These are phyloP conservation scores for Auriculariales sp. DNA, from an alignment of 768 basidiomycete species.

Conservation along the genomic window DNA sequence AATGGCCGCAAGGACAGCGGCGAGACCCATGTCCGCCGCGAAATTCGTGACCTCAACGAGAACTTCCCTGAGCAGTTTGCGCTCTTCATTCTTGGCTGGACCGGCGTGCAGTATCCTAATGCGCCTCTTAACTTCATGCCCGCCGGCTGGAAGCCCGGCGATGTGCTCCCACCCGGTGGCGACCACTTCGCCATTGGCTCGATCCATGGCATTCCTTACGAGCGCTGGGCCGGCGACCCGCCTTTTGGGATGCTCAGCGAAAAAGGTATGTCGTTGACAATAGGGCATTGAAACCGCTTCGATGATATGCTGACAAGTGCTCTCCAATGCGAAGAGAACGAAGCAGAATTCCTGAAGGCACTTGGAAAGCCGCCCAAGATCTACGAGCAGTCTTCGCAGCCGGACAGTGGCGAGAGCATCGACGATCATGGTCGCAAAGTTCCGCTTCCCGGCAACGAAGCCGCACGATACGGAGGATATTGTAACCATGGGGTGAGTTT, in stretches of 20 bases:
- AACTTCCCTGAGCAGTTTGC: slow-evolving; percentile 3
- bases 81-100: slow-evolving; percentile 1
- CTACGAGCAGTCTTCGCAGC: no score
- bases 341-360: no score
- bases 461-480: no score
- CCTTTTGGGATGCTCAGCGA: not conserved
- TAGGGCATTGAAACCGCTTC: no score
- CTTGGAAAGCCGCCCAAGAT: no score
- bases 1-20: not conserved
- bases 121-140: not conserved
- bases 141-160: not conserved
- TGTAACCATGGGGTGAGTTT: no score
- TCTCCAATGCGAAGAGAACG: no score
- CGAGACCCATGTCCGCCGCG: not conserved
- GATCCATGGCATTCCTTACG: slow-evolving; percentile 4
- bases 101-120: slow-evolving; percentile 1
- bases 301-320: no score
- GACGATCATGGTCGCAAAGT: no score
- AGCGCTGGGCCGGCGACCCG: not conserved
- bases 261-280: not conserved
- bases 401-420: no score
- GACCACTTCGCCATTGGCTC: no score
- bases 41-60: slow-evolving; percentile 1
- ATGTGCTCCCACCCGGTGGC: not conserved
- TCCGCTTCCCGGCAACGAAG: no score